Evolutionary conservation across 2,329 filamentous ascomycete genomes (phyloP).

Genomic region (Alternaria infectoria): DNA sequence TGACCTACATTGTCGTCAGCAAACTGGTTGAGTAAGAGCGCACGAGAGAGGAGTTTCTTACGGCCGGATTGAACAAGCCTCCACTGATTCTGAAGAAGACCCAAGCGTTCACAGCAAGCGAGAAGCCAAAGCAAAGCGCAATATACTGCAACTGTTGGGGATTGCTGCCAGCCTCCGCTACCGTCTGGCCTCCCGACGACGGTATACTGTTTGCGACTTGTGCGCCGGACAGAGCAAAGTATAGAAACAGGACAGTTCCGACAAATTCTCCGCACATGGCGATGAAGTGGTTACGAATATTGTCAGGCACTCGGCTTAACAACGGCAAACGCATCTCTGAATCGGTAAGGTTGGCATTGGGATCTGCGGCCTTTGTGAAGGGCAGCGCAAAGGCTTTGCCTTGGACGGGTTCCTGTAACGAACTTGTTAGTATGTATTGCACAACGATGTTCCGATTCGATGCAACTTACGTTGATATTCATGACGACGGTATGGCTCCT

Average conservation of each 20-base stretch:
- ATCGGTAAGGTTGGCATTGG: slow-evolving; percentile 13
- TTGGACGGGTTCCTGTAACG: slow-evolving; percentile 14
- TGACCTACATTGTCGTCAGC: slow-evolving; percentile 13
- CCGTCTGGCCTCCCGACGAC: slow-evolving; percentile 18
- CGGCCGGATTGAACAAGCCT: slow-evolving; percentile 34
- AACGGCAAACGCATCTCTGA: slow-evolving; percentile 16
- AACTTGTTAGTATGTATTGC: too few relatives aligned
- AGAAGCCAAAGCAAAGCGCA: slow-evolving; percentile 50
- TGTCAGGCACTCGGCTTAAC: slow-evolving; percentile 14
- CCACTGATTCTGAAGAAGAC: slow-evolving; percentile 37
- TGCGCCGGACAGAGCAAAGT: slow-evolving; percentile 48
- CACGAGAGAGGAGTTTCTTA: background rate
- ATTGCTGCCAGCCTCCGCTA: slow-evolving; percentile 36
- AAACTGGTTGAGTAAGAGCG: background rate
- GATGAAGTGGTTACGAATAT: slow-evolving; percentile 21
- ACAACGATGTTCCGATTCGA: background rate
- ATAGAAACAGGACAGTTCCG: slow-evolving; percentile 51
- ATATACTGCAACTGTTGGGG: slow-evolving; percentile 49
- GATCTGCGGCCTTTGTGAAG: slow-evolving; percentile 20
- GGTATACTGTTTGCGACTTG: slow-evolving; percentile 49
- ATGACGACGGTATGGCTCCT: background rate
- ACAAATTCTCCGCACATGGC: slow-evolving; percentile 46
- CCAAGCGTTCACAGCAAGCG: slow-evolving; percentile 51
- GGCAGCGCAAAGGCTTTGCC: slow-evolving; percentile 20
- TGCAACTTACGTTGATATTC: background rate